These are phyloP conservation scores for Petunia secreta DNA, from an alignment of 257 asterid genomes.

Conservation along the genomic window DNA sequence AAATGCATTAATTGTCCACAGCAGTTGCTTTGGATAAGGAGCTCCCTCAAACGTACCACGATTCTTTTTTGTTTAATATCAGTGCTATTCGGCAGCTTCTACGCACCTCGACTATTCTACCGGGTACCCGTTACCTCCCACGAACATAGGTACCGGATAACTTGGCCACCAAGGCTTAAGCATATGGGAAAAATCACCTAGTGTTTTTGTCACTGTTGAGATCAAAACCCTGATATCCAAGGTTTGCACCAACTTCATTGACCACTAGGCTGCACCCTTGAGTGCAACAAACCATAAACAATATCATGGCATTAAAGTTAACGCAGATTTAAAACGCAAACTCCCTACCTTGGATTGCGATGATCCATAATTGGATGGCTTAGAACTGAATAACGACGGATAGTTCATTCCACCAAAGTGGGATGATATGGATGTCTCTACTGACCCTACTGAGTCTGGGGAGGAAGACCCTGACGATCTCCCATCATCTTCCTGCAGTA, in stretches of 20 bases:
- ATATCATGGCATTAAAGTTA: conserved; percentile 23
- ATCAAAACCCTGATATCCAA: too few relatives aligned
- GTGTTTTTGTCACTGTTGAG: too few relatives aligned
- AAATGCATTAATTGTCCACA: conserved; percentile 8
- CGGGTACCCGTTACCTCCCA: too few relatives aligned
- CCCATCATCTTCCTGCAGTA: conserved; percentile 81
- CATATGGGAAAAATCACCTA: too few relatives aligned
- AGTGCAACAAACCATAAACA: background rate
- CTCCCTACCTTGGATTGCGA: conserved; percentile 66
- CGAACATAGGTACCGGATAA: too few relatives aligned
- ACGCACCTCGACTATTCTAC: too few relatives aligned
- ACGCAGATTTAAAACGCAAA: background rate
- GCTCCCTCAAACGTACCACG: background rate
- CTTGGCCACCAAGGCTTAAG: too few relatives aligned
- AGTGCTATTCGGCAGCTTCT: too few relatives aligned
- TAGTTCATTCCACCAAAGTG: conserved; percentile 98
- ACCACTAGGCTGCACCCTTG: too few relatives aligned
- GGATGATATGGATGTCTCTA: conserved; percentile 96
- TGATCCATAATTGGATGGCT: conserved; percentile 68
- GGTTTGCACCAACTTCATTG: too few relatives aligned
- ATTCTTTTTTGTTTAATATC: too few relatives aligned
- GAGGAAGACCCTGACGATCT: conserved; percentile 97
- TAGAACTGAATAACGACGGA: conserved; percentile 97
- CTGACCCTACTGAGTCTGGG: conserved; percentile 94
- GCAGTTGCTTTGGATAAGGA: background rate